Base-by-base conservation (phyloP, 176 grass and related monocot species). In the Phragmites australis region DNA sequence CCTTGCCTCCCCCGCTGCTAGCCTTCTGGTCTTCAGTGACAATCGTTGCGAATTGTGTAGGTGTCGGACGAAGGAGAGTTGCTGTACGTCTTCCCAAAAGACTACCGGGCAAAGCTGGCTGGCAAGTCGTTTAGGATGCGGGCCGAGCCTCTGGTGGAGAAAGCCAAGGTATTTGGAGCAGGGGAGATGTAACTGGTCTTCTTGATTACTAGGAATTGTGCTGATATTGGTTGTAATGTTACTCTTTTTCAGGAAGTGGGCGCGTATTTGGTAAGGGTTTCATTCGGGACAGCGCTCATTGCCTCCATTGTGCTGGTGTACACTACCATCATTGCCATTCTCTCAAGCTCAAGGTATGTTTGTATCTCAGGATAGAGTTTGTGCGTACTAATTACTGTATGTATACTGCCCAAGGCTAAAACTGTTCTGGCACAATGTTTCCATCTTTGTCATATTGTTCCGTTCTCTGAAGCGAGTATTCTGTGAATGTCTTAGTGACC, bases 61-160 rank as follows among this genome's bases (percentile, higher is more conserved):
- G 96, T 99, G 6, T 99, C 92, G 46, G 90, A 87, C 66, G 96
- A 93, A 86, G 96, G 96, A 70, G 96, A 99, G 81, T 92, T 99
- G 70, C 71, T 99, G 27, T 99, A 99, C 79, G 87, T 81, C 47
- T 95, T 93, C 82, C 92, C 90, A 15, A 89, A 91, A 64, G 92
- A 99, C 86, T 99, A 99, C 86, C 83, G 88, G 52, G 59, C 92
- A 12, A 99, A 99, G 71, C 92, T 99, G 42, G 48, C 60, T 21
- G 90, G 88, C 58, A 99, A 95, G 64, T 99, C 96, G 48, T 93
- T 99, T 77, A 94, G 81, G 87, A 90, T 95, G 81, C 86, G 82
- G 79, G 72, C 91, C 9, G 96, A 99, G 82, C 96, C 92, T 21
- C 50, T 91, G 41, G 25, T 99, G 46, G 66, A 95, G 59, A 94